Conservation (phyloP, 1,284 basidiomycete species). For the Takashimella tepidaria region DNA sequence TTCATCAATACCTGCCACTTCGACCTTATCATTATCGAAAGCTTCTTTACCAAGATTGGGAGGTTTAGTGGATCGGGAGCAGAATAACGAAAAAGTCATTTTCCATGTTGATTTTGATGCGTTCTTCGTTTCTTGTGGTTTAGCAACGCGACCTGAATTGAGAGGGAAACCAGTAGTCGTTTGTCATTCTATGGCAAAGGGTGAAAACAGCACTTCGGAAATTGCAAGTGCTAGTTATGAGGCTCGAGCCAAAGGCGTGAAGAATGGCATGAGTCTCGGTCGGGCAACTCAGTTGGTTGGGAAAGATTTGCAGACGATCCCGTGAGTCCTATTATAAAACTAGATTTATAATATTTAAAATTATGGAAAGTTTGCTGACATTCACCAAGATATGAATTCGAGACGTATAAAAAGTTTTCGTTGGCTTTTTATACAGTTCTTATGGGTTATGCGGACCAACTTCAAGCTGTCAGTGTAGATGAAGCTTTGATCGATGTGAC, state of each 20-base stretch:
- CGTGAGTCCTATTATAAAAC: conserved; percentile 67
- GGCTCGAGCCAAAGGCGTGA: conserved; percentile 78
- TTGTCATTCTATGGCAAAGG: conserved; percentile 76
- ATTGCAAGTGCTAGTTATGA: conserved; percentile 94
- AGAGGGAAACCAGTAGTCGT: conserved; percentile 86
- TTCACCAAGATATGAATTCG: conserved; percentile 48
- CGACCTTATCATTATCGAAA: conserved; percentile 17
- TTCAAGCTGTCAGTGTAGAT: conserved; percentile 93
- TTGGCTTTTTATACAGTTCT: conserved; percentile 87
- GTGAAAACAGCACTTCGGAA: conserved; percentile 74
- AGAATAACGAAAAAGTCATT: conserved; percentile 57
- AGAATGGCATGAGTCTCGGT: conserved; percentile 91
- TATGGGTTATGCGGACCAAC: conserved; percentile 79
- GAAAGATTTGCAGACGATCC: conserved; percentile 64
- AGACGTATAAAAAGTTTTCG: conserved; percentile 74
- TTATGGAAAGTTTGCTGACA: neutral
- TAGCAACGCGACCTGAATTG: conserved; percentile 69
- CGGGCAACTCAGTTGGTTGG: conserved; percentile 70
- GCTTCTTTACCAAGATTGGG: conserved; percentile 22
- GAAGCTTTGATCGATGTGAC: conserved; percentile 91
- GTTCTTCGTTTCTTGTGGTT: conserved; percentile 91
- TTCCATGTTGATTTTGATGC: conserved; percentile 97
- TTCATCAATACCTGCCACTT: conserved; percentile 11
- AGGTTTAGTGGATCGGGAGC: conserved; percentile 8
- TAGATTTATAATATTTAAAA: neutral